A percentile compares a stretch with the other conserved stretches of the same genome.
phyloP scores from a whole-genome alignment of 805 yeast species.

The Nakazawaea molendinolei region DNA sequence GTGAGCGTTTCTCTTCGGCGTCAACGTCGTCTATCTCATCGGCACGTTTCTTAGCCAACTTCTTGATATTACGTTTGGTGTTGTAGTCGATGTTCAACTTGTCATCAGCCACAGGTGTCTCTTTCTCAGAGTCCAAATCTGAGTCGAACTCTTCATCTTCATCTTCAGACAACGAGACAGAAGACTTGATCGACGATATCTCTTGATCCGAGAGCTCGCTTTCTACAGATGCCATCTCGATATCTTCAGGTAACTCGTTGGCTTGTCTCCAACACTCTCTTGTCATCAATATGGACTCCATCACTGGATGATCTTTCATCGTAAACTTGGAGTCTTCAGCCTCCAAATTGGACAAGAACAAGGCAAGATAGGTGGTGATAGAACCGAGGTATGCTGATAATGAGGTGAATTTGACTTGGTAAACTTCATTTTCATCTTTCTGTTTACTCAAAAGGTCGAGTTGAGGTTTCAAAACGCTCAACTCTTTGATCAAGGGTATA shows the following conservation, averaged over 20 bases:
- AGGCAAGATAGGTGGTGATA: conserved; percentile 69
- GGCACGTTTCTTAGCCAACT: conserved; percentile 36
- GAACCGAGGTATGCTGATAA: conserved; percentile 75
- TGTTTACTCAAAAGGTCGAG: conserved; percentile 30
- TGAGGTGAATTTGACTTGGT: conserved; percentile 55
- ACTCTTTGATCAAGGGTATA: conserved; percentile 65
- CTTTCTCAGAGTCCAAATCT: conserved; percentile 13
- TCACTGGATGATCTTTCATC: conserved; percentile 83
- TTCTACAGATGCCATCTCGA: conserved; percentile 18
- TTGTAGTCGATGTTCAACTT: conserved; percentile 47
- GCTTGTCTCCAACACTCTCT: conserved; percentile 92
- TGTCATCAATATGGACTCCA: conserved; percentile 77
- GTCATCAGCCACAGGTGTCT: conserved; percentile 17
- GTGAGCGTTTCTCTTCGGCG: conserved; percentile 73
- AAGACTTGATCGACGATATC: conserved; percentile 6
- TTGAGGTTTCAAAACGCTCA: conserved; percentile 33
- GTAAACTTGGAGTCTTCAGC: conserved; percentile 40
- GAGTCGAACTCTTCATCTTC: conserved; percentile 20
- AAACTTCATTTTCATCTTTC: conserved; percentile 26
- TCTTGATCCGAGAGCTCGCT: conserved; percentile 21
- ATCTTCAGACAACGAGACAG: conserved; percentile 18
- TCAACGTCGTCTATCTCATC: conserved; percentile 74
- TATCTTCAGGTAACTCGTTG: conserved; percentile 35
- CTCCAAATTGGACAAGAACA: conserved; percentile 52
- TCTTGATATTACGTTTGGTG: conserved; percentile 45